Evolutionary conservation across 2,329 filamentous ascomycete species (phyloP), one percentile per base, ranked within the genome.

Genomic region (Neofusicoccum kwambonambiense): DNA sequence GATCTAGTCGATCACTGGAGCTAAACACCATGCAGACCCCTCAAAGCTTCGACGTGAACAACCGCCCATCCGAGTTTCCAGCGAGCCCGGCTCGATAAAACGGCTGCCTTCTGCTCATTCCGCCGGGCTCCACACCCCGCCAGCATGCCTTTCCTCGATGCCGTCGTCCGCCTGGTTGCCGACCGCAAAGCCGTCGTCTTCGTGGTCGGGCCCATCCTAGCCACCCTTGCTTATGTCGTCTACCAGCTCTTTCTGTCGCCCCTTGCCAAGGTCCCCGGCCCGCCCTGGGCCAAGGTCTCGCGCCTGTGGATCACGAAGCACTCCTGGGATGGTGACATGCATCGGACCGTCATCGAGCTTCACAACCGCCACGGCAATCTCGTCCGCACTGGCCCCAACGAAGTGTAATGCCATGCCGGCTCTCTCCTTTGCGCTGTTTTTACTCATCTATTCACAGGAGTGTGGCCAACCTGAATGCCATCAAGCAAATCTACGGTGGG

Each of bases 231-330:
- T 34, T 69, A 67, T 31, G 45, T 69, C 19, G 15, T 68, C 27
- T 68, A 71, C 41, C 65, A 69, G 41, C 62, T 66, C 41, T 51
- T 67, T 39, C 47, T 69, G 44, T 68, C 67, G 19, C 73, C 73
- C 9, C 64, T 75, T 9, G 62, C 67, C 15, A 66, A 65, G 7
- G 64, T 75, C n/a, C 72, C 72, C 8, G 74, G 72, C 6, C 74
- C 74, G 9, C 72, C 71, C 65, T 62, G 67, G 44, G 74, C 74
- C 12, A 70, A 67, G 31, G 61, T 73, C 6, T 66, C 70, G 3
- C 63, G 71, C 50, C 54, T 74, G 67, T 76, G 73, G 74, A 70
- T 72, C 49, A 71, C 67, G 27, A 70, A 74, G 34, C 72, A 74
- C 31, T 71, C 73, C 45, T 70, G 70, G 69, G 67, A 70, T 49